Evolutionary conservation across 495 filamentous ascomycete genomes (phyloP), one percentile per base, ranked within the genome.

Genomic region (Lindgomyces ingoldianus): DNA sequence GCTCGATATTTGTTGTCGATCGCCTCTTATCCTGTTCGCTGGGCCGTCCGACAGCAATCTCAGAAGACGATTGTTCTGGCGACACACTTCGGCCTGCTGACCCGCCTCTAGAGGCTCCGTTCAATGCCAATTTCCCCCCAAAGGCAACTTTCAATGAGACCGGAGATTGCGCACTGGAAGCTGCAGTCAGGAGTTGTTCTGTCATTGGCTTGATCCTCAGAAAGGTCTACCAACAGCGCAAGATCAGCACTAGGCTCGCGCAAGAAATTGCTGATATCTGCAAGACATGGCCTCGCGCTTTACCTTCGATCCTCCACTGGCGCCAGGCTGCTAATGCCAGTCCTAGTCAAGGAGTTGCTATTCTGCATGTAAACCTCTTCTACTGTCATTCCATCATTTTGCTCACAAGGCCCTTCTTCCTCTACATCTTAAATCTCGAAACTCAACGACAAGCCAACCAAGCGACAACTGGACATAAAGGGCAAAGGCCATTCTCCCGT

Each of bases 341-440:
- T 64, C 62, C 82, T 63, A 77, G 80, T 72, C 77, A 85, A 75
- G 84, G 84, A 24, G 79, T 91, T 25, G 84, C 85, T 9, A 82
- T 83, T 29, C 79, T 89, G 22, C 89, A 91, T 65, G 77, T 85
- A 30, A 85, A 89, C 61, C 79, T 89, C 9, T 79, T 89, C 18
- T 88, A 90, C 64, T 87, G 86, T 63, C 89, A 89, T 75, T 89
- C 87, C 1, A 85, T 91, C 48, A 83, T 91, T 22, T 78, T 91
- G 4, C 78, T 92, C n/a, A 85, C 84, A 26, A 76, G 85, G 51
- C 89, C 89, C 3, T 87, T 92, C 65, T 87, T 91, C 54, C 75
- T 91, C 21, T 82, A 78, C 54, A 73, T 80, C 52, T 76, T 84
- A 1, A 79, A 79, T 36, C 74, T 75, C 21, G 77, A 80, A 48